These are phyloP conservation scores for Climacium dendroides DNA, from an alignment of 225 moss, liverwort and hornwort species.

Conservation along the genomic window DNA sequence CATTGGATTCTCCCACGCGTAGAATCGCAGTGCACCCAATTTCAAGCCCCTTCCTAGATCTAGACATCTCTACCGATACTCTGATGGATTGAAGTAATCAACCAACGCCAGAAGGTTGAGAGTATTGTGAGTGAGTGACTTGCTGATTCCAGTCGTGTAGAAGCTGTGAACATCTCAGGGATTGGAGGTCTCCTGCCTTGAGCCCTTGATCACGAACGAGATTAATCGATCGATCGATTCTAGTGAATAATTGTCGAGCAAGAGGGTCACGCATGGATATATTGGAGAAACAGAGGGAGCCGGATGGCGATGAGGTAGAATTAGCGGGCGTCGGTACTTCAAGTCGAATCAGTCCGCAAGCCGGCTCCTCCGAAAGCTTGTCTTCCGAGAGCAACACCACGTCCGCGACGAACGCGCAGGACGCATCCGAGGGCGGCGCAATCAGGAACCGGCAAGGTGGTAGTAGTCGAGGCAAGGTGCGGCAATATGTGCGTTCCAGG, in stretches of 20 bases:
- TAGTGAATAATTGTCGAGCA: background rate
- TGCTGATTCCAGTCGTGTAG: background rate
- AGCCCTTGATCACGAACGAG: background rate
- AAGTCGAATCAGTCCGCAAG: constrained; percentile 1
- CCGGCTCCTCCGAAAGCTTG: constrained; percentile 16
- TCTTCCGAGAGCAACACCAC: constrained; percentile 45
- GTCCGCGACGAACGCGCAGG: constrained; percentile 16
- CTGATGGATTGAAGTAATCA: background rate
- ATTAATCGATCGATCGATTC: background rate
- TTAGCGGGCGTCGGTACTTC: background rate
- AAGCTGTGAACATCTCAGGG: background rate
- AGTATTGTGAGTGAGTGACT: background rate
- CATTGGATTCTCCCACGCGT: background rate
- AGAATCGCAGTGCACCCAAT: background rate
- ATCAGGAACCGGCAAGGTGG: background rate
- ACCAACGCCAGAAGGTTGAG: background rate
- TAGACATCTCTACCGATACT: background rate
- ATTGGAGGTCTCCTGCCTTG: background rate
- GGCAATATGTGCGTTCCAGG: constrained; percentile 63
- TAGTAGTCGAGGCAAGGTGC: constrained; percentile 34
- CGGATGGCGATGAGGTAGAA: constrained; percentile 1
- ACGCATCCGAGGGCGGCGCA: constrained; percentile 1
- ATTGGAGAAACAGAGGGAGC: constrained; percentile 20
- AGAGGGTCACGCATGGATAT: background rate
- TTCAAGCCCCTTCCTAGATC: background rate